These are phyloP conservation scores for Lippia alba DNA, from an alignment of 305 asterid species.

Conservation along the genomic window DNA sequence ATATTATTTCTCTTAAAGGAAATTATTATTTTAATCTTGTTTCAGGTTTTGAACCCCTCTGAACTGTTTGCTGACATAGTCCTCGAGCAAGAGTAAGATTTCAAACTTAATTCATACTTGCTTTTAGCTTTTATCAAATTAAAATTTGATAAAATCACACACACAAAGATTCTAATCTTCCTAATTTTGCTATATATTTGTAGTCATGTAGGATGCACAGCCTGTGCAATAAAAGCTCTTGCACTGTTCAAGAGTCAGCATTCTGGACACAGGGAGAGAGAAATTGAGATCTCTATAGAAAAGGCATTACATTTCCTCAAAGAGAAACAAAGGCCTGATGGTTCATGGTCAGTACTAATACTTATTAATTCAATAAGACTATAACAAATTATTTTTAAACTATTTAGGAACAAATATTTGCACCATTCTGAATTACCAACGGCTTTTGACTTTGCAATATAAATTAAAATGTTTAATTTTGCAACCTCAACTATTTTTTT, in stretches of 20 bases:
- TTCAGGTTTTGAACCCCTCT: slow-evolving; percentile 77
- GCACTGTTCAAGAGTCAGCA: slow-evolving; percentile 63
- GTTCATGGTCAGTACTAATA: slow-evolving; percentile 66
- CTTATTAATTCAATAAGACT: neutral
- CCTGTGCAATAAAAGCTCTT: slow-evolving; percentile 62
- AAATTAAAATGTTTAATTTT: too few relatives aligned
- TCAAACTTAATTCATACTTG: neutral
- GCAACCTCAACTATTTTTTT: too few relatives aligned
- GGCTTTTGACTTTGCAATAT: too few relatives aligned
- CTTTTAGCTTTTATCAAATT: neutral
- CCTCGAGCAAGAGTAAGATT: slow-evolving; percentile 75
- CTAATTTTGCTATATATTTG: neutral
- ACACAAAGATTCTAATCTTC: neutral
- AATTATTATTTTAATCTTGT: neutral
- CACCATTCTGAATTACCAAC: too few relatives aligned
- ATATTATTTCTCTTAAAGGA: too few relatives aligned
- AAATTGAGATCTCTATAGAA: slow-evolving; percentile 59
- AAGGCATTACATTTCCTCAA: slow-evolving; percentile 59
- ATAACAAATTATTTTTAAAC: neutral
- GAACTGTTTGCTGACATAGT: slow-evolving; percentile 88
- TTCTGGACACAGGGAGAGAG: slow-evolving; percentile 71
- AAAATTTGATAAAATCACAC: neutral
- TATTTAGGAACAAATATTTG: too few relatives aligned
- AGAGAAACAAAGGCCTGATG: slow-evolving; percentile 69
- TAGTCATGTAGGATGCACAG: slow-evolving; percentile 80